Conservation (phyloP, 805 yeast species). For the Ogataea saltuana region DNA sequence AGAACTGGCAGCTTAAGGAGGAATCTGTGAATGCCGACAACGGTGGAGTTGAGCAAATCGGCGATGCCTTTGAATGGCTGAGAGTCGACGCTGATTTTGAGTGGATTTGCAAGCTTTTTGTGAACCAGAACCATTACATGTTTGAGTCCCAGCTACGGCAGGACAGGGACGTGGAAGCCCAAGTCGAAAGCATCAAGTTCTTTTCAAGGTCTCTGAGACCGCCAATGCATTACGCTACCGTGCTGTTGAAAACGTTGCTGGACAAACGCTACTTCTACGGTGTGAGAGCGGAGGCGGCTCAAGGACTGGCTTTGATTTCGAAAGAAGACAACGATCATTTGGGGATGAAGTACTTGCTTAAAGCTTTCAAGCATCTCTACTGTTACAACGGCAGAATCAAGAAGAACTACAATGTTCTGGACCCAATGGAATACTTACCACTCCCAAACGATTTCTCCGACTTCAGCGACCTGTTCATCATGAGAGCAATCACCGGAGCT, state of each 20-base stretch:
- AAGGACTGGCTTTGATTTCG: constrained; percentile 70
- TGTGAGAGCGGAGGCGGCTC: constrained; percentile 82
- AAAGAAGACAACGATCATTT: constrained; percentile 59
- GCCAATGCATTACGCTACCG: constrained; percentile 66
- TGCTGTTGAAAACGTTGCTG: constrained; percentile 75
- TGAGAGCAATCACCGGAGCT: constrained; percentile 64
- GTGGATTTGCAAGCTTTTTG: constrained; percentile 83
- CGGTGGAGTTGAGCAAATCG: constrained; percentile 34
- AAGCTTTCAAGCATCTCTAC: constrained; percentile 65
- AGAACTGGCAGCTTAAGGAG: constrained; percentile 59
- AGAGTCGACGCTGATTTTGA: constrained; percentile 97
- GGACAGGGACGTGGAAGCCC: constrained; percentile 96
- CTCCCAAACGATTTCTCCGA: constrained; percentile 78
- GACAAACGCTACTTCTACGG: constrained; percentile 89
- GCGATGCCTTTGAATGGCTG: constrained; percentile 96
- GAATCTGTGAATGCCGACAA: constrained; percentile 65
- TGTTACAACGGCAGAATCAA: constrained; percentile 59
- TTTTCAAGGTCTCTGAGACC: constrained; percentile 66
- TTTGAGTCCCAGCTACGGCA: constrained; percentile 89
- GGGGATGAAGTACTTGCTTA: constrained; percentile 72
- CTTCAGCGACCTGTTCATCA: constrained; percentile 66
- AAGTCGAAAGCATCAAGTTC: constrained; percentile 74
- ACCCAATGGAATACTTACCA: constrained; percentile 56
- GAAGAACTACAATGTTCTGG: constrained; percentile 27
- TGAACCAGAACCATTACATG: constrained; percentile 94